Conservation (phyloP, 1,284 basidiomycete species). For the Ustilago nuda region DNA sequence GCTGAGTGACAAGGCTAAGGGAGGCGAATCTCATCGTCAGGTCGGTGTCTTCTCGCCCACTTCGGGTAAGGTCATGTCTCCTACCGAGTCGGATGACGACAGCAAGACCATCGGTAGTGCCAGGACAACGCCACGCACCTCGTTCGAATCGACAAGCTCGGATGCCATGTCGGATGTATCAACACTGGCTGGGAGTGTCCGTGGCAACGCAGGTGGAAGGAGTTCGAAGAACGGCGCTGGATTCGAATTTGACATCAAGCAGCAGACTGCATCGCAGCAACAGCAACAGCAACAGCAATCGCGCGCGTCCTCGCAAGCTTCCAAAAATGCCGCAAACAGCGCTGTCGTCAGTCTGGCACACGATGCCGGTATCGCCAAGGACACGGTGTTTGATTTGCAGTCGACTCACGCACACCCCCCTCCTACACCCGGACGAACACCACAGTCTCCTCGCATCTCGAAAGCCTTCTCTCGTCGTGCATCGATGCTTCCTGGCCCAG, state of each 20-base stretch:
- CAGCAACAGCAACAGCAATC: slow-evolving; percentile 17
- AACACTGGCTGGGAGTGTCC: slow-evolving; percentile 44
- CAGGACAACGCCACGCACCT: slow-evolving; percentile 37
- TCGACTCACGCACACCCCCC: slow-evolving; percentile 45
- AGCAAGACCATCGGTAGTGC: slow-evolving; percentile 37
- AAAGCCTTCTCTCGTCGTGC: slow-evolving; percentile 58
- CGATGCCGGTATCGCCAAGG: slow-evolving; percentile 50
- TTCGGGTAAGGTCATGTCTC: slow-evolving; percentile 19
- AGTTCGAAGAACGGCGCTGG: slow-evolving; percentile 17
- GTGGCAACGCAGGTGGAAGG: slow-evolving; percentile 12
- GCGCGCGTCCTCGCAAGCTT: neutral
- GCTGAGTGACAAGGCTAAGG: slow-evolving; percentile 4
- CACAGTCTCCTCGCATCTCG: slow-evolving; percentile 51
- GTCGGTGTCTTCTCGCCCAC: slow-evolving; percentile 13
- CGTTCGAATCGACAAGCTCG: slow-evolving; percentile 39
- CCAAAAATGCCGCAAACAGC: neutral
- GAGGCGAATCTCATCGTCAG: slow-evolving; percentile 15
- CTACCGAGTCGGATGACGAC: slow-evolving; percentile 54
- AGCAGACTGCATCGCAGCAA: slow-evolving; percentile 32
- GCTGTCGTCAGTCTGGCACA: slow-evolving; percentile 18
- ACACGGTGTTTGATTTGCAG: slow-evolving; percentile 63
- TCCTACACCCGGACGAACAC: slow-evolving; percentile 31
- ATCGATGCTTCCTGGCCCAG: slow-evolving; percentile 60
- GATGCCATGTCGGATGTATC: slow-evolving; percentile 50
- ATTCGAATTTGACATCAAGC: slow-evolving; percentile 50